These are phyloP conservation scores for Ocimum tenuiflorum DNA, from an alignment of 257 asterid genomes.

Conservation along the genomic window DNA sequence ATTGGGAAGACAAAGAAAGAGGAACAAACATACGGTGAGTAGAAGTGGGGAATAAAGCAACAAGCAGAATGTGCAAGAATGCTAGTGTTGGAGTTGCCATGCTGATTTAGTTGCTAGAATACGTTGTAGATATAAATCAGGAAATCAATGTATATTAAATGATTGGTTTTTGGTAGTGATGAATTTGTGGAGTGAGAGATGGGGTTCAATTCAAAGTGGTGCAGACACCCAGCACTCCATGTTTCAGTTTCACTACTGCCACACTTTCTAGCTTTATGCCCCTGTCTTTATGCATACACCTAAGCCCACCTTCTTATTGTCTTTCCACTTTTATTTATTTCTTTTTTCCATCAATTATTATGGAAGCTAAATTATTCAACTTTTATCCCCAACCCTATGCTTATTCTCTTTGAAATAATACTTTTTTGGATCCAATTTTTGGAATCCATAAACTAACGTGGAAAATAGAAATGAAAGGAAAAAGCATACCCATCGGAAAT, in stretches of 20 bases:
- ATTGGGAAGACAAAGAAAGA: neutral
- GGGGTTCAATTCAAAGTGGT: neutral
- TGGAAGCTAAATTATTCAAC: no score
- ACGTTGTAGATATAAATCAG: neutral
- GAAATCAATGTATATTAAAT: no score
- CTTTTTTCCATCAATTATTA: no score
- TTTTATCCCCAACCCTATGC: no score
- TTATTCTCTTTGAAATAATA: no score
- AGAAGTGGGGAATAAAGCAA: neutral
- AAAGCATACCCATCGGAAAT: no score
- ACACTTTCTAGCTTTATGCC: slow-evolving; percentile 16
- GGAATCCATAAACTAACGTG: no score
- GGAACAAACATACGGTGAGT: slow-evolving; percentile 23
- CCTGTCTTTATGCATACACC: slow-evolving; percentile 13
- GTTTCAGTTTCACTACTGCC: neutral
- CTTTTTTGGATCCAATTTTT: no score
- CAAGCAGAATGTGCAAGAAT: slow-evolving; percentile 18
- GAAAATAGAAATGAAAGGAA: no score
- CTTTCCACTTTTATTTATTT: neutral
- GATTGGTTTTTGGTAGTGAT: no score
- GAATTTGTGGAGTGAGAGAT: neutral
- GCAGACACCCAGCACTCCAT: slow-evolving; percentile 12
- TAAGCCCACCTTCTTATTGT: neutral
- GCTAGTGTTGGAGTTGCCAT: slow-evolving; percentile 26
- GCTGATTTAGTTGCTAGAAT: neutral